Percentiles rank a stretch among this genome's conserved stretches.
Evolutionary conservation across 23 red algal genomes (phyloP).

Genomic region (Gracilaria domingensis): DNA sequence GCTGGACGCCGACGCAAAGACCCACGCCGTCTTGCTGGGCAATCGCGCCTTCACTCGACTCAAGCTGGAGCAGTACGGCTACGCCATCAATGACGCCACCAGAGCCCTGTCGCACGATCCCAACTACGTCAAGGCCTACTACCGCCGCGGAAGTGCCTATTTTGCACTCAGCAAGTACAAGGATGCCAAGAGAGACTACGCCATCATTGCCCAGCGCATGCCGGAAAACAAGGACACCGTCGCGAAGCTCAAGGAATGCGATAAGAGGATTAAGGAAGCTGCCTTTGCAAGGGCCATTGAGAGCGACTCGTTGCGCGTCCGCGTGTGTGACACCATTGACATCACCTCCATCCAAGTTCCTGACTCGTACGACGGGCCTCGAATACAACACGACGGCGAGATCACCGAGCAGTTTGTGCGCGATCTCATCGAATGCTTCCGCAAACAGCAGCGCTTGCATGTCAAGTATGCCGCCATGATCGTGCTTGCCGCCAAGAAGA

Average conservation of each 20-base stretch:
- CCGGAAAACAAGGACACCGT: conserved; percentile 86
- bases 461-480: conserved; percentile 82
- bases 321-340: conserved; percentile 76
- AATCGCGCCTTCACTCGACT: conserved; percentile 70
- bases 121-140: conserved; percentile 89
- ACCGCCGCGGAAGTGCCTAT: conserved; percentile 84
- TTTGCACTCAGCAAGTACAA: conserved; percentile 92
- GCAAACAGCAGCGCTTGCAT: conserved; percentile 79
- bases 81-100: conserved; percentile 88
- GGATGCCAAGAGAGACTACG: conserved; percentile 87
- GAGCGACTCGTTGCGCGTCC: conserved; percentile 60
- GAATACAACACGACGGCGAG: conserved; percentile 55
- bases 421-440: conserved; percentile 76
- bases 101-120: conserved; percentile 69
- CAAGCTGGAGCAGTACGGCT: conserved; percentile 92
- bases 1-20: conserved; percentile 25
- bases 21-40: conserved; percentile 62
- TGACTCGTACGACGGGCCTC: conserved; percentile 86
- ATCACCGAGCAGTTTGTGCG: conserved; percentile 75
- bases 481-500: conserved; percentile 67
- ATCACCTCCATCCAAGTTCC: conserved; percentile 73
- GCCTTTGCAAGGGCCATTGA: conserved; percentile 96
- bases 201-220: conserved; percentile 58
- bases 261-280: conserved; percentile 75
- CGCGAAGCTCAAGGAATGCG: conserved; percentile 94